A percentile compares a stretch with the other conserved stretches of the same genome.
These are phyloP conservation scores for Alloteropsis angusta DNA, from an alignment of 202 grass and related monocot species.

Conservation along the genomic window DNA sequence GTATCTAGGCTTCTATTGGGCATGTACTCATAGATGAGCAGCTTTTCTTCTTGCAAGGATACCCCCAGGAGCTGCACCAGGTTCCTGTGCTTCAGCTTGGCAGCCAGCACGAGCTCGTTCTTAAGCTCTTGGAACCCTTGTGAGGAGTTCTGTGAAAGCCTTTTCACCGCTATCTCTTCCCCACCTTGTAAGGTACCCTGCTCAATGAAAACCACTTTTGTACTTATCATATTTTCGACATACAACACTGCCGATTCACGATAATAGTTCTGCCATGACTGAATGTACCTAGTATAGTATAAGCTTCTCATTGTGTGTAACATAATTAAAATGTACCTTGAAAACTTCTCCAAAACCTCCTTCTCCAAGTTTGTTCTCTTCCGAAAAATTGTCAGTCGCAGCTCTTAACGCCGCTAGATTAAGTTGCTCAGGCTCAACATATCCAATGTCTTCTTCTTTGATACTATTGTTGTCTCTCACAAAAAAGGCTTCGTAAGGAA, in stretches of 20 bases:
- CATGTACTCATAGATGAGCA: background rate
- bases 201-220: too few species aligned
- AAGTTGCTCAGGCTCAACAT: background rate
- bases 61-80: background rate
- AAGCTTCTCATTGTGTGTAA: too few species aligned
- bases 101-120: background rate
- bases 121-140: conserved; percentile 15
- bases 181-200: background rate
- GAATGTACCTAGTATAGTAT: too few species aligned
- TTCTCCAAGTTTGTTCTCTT: too few species aligned
- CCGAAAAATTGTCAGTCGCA: background rate
- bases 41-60: background rate
- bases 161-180: background rate
- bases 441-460: background rate
- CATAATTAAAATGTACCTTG: conserved; percentile 6
- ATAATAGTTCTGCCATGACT: too few species aligned
- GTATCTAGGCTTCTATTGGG: background rate
- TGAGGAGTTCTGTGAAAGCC: background rate
- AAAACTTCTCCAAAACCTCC: background rate
- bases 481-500: too few species aligned
- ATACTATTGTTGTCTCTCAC: too few species aligned
- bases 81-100: background rate
- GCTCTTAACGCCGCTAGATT: background rate
- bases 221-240: too few species aligned
- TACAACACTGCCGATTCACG: too few species aligned